Base-by-base conservation (phyloP, 1,284 basidiomycete species). In the Cryptococcus jaspeensis region DNA sequence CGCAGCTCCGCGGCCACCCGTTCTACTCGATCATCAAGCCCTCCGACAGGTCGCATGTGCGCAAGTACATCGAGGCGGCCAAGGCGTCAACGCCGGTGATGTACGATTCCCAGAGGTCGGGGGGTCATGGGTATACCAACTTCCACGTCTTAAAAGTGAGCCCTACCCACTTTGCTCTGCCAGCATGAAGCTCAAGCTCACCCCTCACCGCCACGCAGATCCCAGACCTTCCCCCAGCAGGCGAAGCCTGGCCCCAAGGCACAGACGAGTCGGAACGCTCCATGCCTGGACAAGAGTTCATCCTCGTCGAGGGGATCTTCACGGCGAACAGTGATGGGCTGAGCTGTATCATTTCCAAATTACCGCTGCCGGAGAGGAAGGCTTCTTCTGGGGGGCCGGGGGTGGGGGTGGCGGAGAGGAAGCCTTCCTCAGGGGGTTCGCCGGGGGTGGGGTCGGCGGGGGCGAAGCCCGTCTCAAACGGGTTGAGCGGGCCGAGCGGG, bases 231-330 rank as follows among this genome's bases (percentile, higher is more conserved):
- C 69, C 70, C 15, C 64, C 69, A 8, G 20, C 52, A 11, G 65
- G 61, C 15, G 52, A 62, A 20, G 23, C 43, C 5, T 65, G 60
- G 55, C 71, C 70, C 15, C 58, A 65, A 45, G 67, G 70, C 2
- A 72, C 71, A 8, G 70, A 74, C 48, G 69, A 69, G 18, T 63
- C 67, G 3, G 72, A 70, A 52, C 50, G 64, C 6, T 52, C 50
- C 2, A 64, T 67, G 60, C 70, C 69, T 7, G 70, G 71, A 3
- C 70, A 74, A 47, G 63, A 63, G 5, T 66, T 71, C 41, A 67
- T 74, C 25, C 56, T 62, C 13, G 71, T 76, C 42, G 72, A 76
- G 59, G 74, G 66, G 18, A 72, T 74, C 22, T 71, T 76, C 50
- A 67, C 62, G 0, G 74, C 72, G 0, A 59, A 60, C 41, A 69